phyloP scores from a whole-genome alignment of 129 eudicot species.

The Gnaphalium uliginosum region DNA sequence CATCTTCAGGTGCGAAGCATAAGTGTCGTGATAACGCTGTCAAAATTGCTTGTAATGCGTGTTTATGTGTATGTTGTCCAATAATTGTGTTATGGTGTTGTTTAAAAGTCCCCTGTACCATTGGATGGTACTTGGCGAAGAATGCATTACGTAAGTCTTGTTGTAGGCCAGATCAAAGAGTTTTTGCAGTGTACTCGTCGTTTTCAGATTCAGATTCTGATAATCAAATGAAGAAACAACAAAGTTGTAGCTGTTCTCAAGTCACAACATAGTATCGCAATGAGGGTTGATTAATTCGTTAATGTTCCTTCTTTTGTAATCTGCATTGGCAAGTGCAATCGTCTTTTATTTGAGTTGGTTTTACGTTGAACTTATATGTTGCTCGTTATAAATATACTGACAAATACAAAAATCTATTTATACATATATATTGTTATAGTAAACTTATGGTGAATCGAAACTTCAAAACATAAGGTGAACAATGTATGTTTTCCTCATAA shows the following conservation, averaged over 20 bases:
- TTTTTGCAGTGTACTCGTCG: conserved; percentile 38
- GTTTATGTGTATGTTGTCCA: conserved; percentile 54
- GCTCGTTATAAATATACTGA: no score
- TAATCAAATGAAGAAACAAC: neutral
- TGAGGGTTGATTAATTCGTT: neutral
- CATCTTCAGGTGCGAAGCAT: conserved; percentile 20
- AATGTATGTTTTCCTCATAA: no score
- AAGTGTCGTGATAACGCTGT: conserved; percentile 18
- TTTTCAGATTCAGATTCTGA: conserved; percentile 54
- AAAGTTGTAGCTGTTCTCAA: neutral
- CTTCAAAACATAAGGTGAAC: no score
- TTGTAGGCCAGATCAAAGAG: conserved; percentile 29
- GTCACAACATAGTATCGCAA: neutral
- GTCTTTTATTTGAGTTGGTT: no score
- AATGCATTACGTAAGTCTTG: conserved; percentile 27
- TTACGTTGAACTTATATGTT: no score
- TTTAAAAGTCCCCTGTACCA: conserved; percentile 40
- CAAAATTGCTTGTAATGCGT: conserved; percentile 37
- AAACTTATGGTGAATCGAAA: no score
- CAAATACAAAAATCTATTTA: no score
- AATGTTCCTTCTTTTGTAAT: no score
- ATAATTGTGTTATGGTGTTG: conserved; percentile 39
- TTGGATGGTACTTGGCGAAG: conserved; percentile 30
- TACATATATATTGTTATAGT: no score
- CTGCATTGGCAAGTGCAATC: no score